Evolutionary conservation across 2,329 filamentous ascomycete genomes (phyloP).

Genomic region (Pseudogymnoascus sp.): DNA sequence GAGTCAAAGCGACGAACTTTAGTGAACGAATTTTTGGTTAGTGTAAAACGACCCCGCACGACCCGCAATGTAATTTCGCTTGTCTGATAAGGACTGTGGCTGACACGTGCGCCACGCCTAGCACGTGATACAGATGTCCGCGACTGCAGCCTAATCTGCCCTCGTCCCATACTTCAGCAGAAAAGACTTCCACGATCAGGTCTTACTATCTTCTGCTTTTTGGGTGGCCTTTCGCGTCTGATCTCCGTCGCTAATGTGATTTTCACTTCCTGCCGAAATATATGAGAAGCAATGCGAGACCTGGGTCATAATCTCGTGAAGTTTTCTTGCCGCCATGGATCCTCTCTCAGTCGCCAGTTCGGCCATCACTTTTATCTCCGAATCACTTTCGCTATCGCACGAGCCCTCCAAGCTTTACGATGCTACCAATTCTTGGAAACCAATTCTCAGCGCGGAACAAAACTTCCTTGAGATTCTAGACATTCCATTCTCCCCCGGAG

Average conservation of each 20-base stretch:
- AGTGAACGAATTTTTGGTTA: too few relatives aligned
- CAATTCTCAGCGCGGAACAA: not conserved
- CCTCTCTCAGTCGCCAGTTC: too few relatives aligned
- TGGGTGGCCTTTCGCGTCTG: not conserved
- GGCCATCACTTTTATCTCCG: too few relatives aligned
- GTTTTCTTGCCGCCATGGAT: not conserved
- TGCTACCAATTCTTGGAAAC: not conserved
- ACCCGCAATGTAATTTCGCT: too few relatives aligned
- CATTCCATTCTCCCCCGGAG: not conserved
- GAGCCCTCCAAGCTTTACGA: too few relatives aligned
- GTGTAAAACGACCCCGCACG: too few relatives aligned
- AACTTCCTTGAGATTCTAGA: not conserved
- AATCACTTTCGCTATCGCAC: too few relatives aligned
- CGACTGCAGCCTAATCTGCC: not conserved
- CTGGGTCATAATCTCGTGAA: not conserved
- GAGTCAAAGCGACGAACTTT: too few relatives aligned
- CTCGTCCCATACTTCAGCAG: not conserved
- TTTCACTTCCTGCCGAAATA: not conserved
- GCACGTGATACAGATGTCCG: too few relatives aligned
- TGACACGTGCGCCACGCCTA: too few relatives aligned
- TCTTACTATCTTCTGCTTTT: not conserved
- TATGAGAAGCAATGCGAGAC: not conserved
- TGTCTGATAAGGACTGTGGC: too few relatives aligned
- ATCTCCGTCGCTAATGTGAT: not conserved
- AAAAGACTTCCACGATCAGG: not conserved